Base-by-base conservation (phyloP, 169 alveolate genomes). In the Plasmodium fragile region DNA sequence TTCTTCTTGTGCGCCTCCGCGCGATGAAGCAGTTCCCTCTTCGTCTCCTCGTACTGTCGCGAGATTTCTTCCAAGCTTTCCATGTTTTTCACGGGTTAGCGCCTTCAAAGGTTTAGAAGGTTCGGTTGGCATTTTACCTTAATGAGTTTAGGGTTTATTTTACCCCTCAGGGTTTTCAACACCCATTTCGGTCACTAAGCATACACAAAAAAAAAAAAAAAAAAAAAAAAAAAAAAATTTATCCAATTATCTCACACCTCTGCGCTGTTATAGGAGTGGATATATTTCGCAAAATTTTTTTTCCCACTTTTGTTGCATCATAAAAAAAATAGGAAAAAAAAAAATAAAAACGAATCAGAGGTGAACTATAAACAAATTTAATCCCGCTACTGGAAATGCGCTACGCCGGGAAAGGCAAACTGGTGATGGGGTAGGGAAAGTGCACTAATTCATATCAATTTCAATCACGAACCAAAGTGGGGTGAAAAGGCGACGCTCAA, bases 221-320 rank as follows among this genome's bases (percentile, higher is more conserved):
- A n/a, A n/a, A n/a, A 10, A 39, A 79, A 79, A 4, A 79, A 79
- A 32, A 79, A 79, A 79, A 77, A 77, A 32, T 32, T 4, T 32
- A 78, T 13, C 30, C 2, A 28, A 10, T 79, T 49, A 32, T 8
- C 45, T 59, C 34, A 59, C 73, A 59, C 73, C 28, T 59, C 28
- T 59, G 5, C 34, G 73, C 34, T 18, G 73, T 59, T 59, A 59
- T 25, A 59, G 73, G 28, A 59, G 34, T 11, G 10, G 13, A 22
- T 59, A 6, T 18, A 18, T 59, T 59, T 59, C 13, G 36, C 34
- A 59, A 55, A 55, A 18, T 22, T 59, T 59, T n/a, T 59, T n/a
- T 53, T 4, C 28, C 28, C 11, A 59, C 28, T 13, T 59, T 59
- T 55, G n/a, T 7, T 55, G 22, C 13, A 18, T n/a, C 28, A 1